Base-by-base conservation (phyloP, 495 filamentous ascomycete genomes). In the Viridothelium virens region DNA sequence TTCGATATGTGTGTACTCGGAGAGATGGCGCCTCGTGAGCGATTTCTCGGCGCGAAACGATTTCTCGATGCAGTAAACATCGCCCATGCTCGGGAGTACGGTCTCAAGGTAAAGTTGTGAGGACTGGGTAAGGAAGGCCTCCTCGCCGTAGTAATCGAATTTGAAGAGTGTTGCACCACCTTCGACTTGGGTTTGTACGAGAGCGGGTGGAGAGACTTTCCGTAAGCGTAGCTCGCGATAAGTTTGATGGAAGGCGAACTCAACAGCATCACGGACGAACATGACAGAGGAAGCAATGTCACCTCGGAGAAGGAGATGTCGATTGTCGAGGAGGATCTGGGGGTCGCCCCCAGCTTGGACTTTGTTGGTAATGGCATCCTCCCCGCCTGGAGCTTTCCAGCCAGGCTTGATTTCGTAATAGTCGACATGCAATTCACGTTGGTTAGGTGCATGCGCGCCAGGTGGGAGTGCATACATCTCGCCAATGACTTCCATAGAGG, bases 151-250 rank as follows among this genome's bases (percentile, higher is more conserved):
- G 83, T 97, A 99, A 75, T 91, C 85, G 71, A 96, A 89, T 48
- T 87, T 87, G 81, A 99, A 99, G 44, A 99, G 86, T 2, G 94
- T 97, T 69, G 88, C 86, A 61, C 94, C 94, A 68, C 94, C 94
- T 80, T 99, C 94, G 66, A 97, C 94, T 78, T 97, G 92, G 6
- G 94, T 97, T 78, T 99, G 94, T n/a, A 97, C 95, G 79, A 99
- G 90, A 53, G 91, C 92, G 9, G 94, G 94, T 2, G 94, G 94
- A 50, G 88, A 89, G 59, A 99, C 92, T 77, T 97, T 93, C 61
- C 83, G 81, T 74, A 95, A 83, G 62, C 86, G 83, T 71, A 88
- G 82, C 71, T 92, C 88, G 70, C 88, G 86, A 76, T 93, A 97
- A 61, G 86, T 83, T 73, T 86, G 83, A 70, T 87, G 82, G 80